A percentile compares a stretch with the other conserved stretches of the same genome.
phyloP scores from a whole-genome alignment of 1,284 basidiomycete genomes.

The Polyporus tsugae region DNA sequence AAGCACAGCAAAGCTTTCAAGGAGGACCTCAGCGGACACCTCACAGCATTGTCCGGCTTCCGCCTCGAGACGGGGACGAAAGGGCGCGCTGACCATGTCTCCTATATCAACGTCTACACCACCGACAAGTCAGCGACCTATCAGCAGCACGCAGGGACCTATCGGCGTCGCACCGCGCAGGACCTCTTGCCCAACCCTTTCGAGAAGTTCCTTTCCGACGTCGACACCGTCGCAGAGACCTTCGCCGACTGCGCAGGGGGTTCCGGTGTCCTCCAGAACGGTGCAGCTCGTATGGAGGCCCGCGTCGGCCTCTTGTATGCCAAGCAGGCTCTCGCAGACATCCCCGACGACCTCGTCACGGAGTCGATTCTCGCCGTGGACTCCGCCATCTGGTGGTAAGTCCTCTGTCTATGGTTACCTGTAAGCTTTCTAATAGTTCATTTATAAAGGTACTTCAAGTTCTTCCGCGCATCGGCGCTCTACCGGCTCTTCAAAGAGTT shows the following conservation, averaged over 20 bases:
- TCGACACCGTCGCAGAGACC: background rate
- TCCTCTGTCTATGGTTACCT: background rate
- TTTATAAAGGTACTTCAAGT: background rate
- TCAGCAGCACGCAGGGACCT: background rate
- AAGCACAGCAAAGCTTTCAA: too few species aligned
- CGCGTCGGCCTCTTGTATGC: background rate
- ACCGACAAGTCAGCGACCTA: constrained; percentile 1
- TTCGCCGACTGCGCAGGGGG: background rate
- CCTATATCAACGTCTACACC: constrained; percentile 9
- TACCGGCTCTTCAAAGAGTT: background rate
- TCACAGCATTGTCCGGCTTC: too few species aligned
- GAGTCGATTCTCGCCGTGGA: background rate
- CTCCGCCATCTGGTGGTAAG: background rate
- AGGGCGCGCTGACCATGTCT: background rate
- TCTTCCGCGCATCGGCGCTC: background rate
- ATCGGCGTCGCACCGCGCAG: background rate
- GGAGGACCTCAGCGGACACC: too few species aligned
- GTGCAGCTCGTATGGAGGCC: background rate
- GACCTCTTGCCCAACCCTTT: background rate
- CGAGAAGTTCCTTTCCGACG: background rate
- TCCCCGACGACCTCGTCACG: background rate
- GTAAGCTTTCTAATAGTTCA: background rate
- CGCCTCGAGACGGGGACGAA: too few species aligned
- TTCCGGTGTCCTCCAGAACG: background rate
- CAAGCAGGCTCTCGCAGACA: too few species aligned